phyloP scores from a whole-genome alignment of 2,329 filamentous ascomycete genomes.

The Dothistroma pini region DNA sequence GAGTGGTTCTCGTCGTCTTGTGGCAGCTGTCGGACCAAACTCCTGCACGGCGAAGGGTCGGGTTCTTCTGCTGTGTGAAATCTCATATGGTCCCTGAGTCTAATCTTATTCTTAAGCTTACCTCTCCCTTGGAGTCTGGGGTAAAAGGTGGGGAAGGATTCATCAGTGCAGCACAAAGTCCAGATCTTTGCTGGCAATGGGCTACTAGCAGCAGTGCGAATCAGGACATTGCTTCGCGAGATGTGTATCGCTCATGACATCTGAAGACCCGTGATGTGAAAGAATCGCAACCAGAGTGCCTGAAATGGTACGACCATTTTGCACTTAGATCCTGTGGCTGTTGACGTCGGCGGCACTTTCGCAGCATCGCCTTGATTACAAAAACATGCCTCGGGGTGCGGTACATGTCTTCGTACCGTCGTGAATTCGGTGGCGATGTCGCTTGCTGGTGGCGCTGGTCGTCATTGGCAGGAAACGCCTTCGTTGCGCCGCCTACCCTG shows the following conservation, averaged over 20 bases:
- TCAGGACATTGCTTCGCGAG: too few species aligned
- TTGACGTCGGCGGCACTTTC: too few species aligned
- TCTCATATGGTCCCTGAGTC: not conserved
- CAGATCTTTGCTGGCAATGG: not conserved
- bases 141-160: not conserved
- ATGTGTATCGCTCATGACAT: too few species aligned
- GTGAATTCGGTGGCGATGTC: not conserved
- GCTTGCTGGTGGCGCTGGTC: not conserved
- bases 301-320: too few species aligned
- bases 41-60: not conserved
- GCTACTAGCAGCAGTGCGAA: too few species aligned
- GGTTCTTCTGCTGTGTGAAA: not conserved
- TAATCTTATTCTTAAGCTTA: constrained; percentile 3
- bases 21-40: not conserved
- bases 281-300: too few species aligned
- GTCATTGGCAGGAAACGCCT: not conserved
- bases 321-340: too few species aligned
- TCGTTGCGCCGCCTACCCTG: not conserved
- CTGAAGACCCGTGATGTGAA: too few species aligned
- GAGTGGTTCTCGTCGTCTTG: not conserved
- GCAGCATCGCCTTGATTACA: too few species aligned
- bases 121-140: not conserved
- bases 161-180: not conserved
- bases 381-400: too few species aligned
- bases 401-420: too few species aligned